These are phyloP conservation scores for Obba rivulosa DNA, from an alignment of 768 basidiomycete species.

Conservation along the genomic window DNA sequence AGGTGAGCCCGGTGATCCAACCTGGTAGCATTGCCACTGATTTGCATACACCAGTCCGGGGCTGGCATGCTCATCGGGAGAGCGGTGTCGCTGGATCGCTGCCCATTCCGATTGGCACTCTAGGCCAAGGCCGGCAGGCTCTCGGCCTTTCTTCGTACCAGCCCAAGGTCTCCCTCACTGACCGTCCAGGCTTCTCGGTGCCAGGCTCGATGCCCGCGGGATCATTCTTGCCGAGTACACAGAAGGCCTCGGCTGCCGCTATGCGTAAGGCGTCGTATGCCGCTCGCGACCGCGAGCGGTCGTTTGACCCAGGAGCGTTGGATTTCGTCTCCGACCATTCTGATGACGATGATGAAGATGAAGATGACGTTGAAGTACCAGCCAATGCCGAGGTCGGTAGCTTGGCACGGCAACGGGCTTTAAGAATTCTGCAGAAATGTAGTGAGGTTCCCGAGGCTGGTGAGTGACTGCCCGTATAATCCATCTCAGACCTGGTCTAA, in stretches of 20 bases:
- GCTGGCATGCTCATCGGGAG: too few relatives aligned
- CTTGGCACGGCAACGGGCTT: constrained; percentile 43
- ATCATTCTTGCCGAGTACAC: constrained; percentile 23
- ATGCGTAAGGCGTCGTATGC: constrained; percentile 61
- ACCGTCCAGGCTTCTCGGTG: constrained; percentile 29
- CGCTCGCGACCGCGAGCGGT: constrained; percentile 58
- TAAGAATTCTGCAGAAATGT: constrained; percentile 66
- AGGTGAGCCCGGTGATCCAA: neutral
- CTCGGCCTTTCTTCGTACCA: constrained; percentile 56
- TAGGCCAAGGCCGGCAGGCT: constrained; percentile 26
- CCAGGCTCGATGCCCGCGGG: too few relatives aligned
- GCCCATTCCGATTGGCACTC: constrained; percentile 53
- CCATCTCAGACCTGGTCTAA: neutral
- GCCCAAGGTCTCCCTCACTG: constrained; percentile 40
- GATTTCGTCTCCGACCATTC: constrained; percentile 39
- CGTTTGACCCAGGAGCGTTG: constrained; percentile 64
- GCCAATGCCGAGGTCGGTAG: constrained; percentile 40
- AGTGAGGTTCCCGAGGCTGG: constrained; percentile 50
- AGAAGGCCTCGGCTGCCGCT: constrained; percentile 36
- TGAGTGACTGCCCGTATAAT: constrained; percentile 5
- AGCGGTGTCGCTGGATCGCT: constrained; percentile 34
- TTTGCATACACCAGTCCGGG: too few relatives aligned
- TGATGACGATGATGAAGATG: constrained; percentile 47
- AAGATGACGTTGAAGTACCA: constrained; percentile 26
- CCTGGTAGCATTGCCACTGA: too few relatives aligned